phyloP scores from a whole-genome alignment of 2,329 filamentous ascomycete species.

The Cladosporium sphaerospermum region DNA sequence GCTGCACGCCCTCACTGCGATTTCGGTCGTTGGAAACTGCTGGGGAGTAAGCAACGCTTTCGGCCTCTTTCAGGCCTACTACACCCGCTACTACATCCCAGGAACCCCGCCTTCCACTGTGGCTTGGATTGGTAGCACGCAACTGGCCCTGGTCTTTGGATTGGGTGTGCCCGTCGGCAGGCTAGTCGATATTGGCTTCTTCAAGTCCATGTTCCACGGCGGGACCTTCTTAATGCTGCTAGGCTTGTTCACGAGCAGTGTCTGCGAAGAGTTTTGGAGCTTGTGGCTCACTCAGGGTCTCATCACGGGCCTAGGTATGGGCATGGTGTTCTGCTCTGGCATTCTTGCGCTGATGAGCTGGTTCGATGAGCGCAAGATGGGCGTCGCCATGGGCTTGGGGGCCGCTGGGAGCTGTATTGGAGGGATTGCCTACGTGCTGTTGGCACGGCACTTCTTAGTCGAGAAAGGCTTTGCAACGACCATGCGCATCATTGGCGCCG shows the following conservation, averaged over 20 bases:
- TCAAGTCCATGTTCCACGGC: constrained; percentile 26
- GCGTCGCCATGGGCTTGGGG: constrained; percentile 29
- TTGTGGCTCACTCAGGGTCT: constrained; percentile 32
- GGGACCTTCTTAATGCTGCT: constrained; percentile 26
- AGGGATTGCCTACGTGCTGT: constrained; percentile 29
- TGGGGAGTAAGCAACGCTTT: constrained; percentile 29
- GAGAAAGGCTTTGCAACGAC: constrained; percentile 29
- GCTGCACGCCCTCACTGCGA: constrained; percentile 18
- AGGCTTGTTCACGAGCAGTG: constrained; percentile 21
- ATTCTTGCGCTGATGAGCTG: constrained; percentile 30
- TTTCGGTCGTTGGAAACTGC: constrained; percentile 24
- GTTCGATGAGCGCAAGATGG: constrained; percentile 30
- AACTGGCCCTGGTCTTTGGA: constrained; percentile 31
- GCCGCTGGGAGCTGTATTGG: constrained; percentile 31
- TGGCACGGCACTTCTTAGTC: constrained; percentile 27
- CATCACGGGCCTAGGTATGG: constrained; percentile 29
- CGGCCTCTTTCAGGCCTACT: constrained; percentile 31
- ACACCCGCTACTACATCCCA: constrained; percentile 19
- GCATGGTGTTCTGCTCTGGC: constrained; percentile 26
- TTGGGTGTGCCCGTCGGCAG: constrained; percentile 27
- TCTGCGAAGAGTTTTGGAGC: constrained; percentile 20
- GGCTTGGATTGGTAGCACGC: constrained; percentile 33
- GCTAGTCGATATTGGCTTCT: constrained; percentile 29
- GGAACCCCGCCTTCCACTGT: constrained; percentile 20
- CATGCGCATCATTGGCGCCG: constrained; percentile 20